These are phyloP conservation scores for Exophiala bonariae DNA, from an alignment of 2,329 filamentous ascomycete genomes.

Conservation along the genomic window DNA sequence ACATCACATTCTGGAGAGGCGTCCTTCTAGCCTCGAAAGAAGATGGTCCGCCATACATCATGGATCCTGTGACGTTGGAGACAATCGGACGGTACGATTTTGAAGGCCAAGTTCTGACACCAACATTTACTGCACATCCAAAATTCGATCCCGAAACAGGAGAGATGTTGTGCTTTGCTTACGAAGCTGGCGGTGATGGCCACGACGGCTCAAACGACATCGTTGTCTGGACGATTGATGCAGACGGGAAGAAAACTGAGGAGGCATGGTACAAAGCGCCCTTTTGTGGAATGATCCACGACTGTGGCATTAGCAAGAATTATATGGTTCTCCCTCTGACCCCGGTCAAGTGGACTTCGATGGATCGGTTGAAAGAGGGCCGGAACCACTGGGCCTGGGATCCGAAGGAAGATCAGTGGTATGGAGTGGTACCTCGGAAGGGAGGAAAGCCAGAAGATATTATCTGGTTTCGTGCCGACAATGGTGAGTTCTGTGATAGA, in stretches of 20 bases:
- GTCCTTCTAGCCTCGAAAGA: constrained; percentile 48
- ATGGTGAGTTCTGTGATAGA: constrained; percentile 31
- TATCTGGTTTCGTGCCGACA: constrained; percentile 28
- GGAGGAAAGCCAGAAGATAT: constrained; percentile 55
- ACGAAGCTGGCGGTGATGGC: constrained; percentile 48
- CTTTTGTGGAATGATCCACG: constrained; percentile 56
- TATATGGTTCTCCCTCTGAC: constrained; percentile 51
- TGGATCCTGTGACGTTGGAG: constrained; percentile 47
- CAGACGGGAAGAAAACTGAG: constrained; percentile 45
- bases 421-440: constrained; percentile 54
- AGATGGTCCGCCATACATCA: constrained; percentile 51
- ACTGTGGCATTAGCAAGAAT: constrained; percentile 50
- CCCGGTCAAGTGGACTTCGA: constrained; percentile 45
- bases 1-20: constrained; percentile 58
- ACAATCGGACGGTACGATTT: constrained; percentile 54
- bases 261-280: constrained; percentile 53
- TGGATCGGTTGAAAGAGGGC: constrained; percentile 46
- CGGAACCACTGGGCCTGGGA: constrained; percentile 56
- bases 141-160: constrained; percentile 54
- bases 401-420: constrained; percentile 54
- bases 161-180: constrained; percentile 55
- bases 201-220: constrained; percentile 42
- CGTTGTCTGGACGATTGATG: constrained; percentile 49
- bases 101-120: constrained; percentile 47
- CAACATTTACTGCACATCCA: constrained; percentile 55